Evolutionary conservation across 768 basidiomycete species (phyloP).

Genomic region (Chalciporus sphaerocephalus): DNA sequence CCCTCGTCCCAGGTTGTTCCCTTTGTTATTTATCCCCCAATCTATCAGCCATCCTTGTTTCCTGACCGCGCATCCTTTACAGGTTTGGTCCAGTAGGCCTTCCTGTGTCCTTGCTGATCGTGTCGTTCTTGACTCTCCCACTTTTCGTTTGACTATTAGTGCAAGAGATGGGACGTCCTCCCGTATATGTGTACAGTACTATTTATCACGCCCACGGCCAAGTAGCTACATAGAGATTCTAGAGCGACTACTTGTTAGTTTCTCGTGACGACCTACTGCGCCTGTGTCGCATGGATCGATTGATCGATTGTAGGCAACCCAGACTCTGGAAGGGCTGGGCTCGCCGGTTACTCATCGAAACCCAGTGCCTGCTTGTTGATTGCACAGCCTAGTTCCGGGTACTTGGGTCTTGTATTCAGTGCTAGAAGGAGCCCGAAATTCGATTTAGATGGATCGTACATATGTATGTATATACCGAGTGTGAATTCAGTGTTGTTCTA

Average conservation of each 20-base stretch:
- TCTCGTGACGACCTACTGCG: neutral
- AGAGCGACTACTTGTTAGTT: neutral
- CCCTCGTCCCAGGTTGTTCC: constrained; percentile 4
- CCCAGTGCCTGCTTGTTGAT: neutral
- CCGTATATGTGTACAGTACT: constrained; percentile 19
- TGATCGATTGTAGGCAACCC: constrained; percentile 1
- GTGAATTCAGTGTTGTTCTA: too few species aligned
- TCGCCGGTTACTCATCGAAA: neutral
- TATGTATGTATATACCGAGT: too few species aligned
- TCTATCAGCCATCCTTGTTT: constrained; percentile 9
- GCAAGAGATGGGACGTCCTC: constrained; percentile 5
- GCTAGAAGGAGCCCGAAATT: too few species aligned
- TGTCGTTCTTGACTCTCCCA: constrained; percentile 1
- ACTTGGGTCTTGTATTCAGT: too few species aligned
- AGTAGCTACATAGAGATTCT: constrained; percentile 14
- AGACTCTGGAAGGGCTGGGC: neutral
- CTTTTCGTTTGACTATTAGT: constrained; percentile 3
- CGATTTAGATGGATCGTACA: too few species aligned
- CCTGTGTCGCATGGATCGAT: constrained; percentile 8
- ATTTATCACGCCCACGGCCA: constrained; percentile 15
- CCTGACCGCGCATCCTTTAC: constrained; percentile 6
- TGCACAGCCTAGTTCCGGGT: neutral
- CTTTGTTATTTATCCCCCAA: constrained; percentile 28
- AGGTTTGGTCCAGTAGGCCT: constrained; percentile 1
- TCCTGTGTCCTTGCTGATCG: neutral